Conservation (phyloP, 2,329 filamentous ascomycete species). For the Thielaviopsis punctulata region DNA sequence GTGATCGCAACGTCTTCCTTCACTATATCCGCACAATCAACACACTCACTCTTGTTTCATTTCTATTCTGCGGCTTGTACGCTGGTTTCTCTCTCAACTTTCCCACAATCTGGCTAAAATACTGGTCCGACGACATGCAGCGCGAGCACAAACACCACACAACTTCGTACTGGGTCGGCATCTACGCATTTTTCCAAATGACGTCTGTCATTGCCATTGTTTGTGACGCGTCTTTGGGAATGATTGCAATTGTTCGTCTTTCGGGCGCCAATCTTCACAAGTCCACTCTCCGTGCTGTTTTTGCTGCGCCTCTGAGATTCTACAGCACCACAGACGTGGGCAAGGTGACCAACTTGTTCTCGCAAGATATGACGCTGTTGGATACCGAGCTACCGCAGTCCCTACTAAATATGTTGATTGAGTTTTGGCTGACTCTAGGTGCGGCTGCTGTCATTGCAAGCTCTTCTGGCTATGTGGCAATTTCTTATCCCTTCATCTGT, state of each 20-base stretch:
- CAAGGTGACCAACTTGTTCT: conserved; percentile 26
- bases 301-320: conserved; percentile 24
- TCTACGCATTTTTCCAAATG: not conserved
- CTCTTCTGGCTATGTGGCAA: conserved; percentile 26
- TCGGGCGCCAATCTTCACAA: conserved; percentile 20
- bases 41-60: conserved; percentile 12
- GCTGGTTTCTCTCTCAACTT: conserved; percentile 18
- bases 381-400: conserved; percentile 23
- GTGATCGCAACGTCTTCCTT: conserved; percentile 20
- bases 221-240: conserved; percentile 17
- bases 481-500: conserved; percentile 32
- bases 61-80: conserved; percentile 14
- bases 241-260: conserved; percentile 16
- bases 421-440: conserved; percentile 20
- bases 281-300: conserved; percentile 19
- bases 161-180: not conserved
- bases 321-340: conserved; percentile 26
- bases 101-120: conserved; percentile 24
- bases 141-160: not conserved
- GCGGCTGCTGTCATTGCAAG: conserved; percentile 30
- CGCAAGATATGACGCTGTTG: conserved; percentile 27
- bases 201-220: not conserved
- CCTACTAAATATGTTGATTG: conserved; percentile 18
- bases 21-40: conserved; percentile 19
- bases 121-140: conserved; percentile 20